These are phyloP conservation scores for Mycena metata DNA, from an alignment of 768 basidiomycete genomes.

Conservation along the genomic window DNA sequence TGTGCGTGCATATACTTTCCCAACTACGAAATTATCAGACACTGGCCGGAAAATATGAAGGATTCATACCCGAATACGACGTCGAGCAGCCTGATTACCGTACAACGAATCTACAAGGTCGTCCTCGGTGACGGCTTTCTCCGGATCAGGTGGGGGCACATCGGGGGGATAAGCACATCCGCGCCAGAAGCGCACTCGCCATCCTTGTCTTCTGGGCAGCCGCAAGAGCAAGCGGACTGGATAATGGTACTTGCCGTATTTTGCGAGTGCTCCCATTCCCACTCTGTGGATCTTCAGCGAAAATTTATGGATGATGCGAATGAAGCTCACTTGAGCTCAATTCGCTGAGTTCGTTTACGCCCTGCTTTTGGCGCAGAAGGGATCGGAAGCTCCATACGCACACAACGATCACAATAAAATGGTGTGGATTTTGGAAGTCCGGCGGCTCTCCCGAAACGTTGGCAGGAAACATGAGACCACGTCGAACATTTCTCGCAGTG, in stretches of 20 bases:
- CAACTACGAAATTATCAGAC: neutral
- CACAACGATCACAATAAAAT: neutral
- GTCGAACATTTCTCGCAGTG: neutral
- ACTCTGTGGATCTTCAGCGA: neutral
- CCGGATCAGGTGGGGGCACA: neutral
- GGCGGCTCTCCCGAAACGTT: neutral
- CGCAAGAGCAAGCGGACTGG: neutral
- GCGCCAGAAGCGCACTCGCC: neutral
- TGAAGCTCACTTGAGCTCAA: neutral
- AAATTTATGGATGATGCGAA: neutral
- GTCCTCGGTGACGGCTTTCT: neutral
- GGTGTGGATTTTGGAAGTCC: neutral
- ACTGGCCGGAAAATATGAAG: neutral
- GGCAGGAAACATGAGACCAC: constrained; percentile 5
- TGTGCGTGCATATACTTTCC: neutral
- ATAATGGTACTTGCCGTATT: neutral
- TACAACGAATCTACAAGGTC: constrained; percentile 9
- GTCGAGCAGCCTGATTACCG: neutral
- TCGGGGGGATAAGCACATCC: neutral
- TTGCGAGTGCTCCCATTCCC: neutral
- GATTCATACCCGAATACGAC: neutral
- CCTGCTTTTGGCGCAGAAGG: neutral
- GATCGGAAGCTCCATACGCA: neutral
- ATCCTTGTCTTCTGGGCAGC: neutral
- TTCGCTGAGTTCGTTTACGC: neutral